phyloP scores from a whole-genome alignment of 164 flowering plant species.

The Nymphaea colorata region DNA sequence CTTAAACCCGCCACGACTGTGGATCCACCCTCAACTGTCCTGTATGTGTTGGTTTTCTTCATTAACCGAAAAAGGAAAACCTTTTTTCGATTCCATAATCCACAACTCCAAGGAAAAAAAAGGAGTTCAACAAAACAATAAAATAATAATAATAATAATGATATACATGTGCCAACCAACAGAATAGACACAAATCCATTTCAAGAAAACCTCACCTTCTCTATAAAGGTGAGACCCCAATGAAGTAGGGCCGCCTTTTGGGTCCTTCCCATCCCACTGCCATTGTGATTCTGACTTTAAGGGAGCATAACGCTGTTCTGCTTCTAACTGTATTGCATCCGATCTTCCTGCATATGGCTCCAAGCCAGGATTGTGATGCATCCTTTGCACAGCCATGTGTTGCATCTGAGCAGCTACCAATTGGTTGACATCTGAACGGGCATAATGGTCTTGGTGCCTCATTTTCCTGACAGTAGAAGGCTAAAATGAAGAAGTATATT shows the following conservation, averaged over 20 bases:
- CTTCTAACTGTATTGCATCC: constrained; percentile 20
- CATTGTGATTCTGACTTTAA: constrained; percentile 28
- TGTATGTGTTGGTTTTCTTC: too few relatives aligned
- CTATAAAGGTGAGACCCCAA: constrained; percentile 16
- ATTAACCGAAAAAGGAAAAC: too few relatives aligned
- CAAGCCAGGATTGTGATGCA: constrained; percentile 18
- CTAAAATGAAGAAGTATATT: too few relatives aligned
- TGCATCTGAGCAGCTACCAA: constrained; percentile 22
- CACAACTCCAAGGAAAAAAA: too few relatives aligned
- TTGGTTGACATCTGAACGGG: constrained; percentile 14
- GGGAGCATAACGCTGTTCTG: constrained; percentile 18
- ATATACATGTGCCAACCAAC: too few relatives aligned
- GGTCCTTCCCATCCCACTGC: constrained; percentile 29
- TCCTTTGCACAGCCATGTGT: constrained; percentile 26
- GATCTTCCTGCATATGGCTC: constrained; percentile 19
- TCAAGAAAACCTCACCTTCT: constrained; percentile 15
- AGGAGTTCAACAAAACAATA: too few relatives aligned
- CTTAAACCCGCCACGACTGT: too few relatives aligned
- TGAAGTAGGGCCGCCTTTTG: constrained; percentile 13
- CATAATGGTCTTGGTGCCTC: constrained; percentile 25
- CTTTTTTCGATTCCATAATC: too few relatives aligned
- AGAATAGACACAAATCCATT: too few relatives aligned
- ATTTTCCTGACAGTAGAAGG: constrained; percentile 5
- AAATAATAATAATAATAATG: too few relatives aligned
- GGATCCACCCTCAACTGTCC: too few relatives aligned